Conservation (phyloP, 345 rosid species). For the Orychophragmus violaceus region DNA sequence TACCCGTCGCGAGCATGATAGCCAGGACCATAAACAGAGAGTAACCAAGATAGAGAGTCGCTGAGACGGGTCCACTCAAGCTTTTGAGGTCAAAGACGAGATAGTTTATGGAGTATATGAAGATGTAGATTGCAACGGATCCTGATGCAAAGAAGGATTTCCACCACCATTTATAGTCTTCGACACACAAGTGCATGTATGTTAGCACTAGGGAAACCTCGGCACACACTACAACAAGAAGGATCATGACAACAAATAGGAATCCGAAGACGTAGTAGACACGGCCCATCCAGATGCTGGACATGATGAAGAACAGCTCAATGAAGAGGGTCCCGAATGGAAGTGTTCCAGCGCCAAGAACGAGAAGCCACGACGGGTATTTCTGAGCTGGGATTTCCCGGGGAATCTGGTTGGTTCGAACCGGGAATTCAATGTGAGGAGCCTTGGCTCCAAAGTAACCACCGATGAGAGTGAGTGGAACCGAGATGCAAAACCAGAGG, state of each 20-base stretch:
- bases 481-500: slow-evolving; percentile 52
- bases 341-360: slow-evolving; percentile 71
- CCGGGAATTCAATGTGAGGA: slow-evolving; percentile 63
- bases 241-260: slow-evolving; percentile 52
- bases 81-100: slow-evolving; percentile 58
- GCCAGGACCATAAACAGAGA: slow-evolving; percentile 66
- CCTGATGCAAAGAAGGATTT: slow-evolving; percentile 74
- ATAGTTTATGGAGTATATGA: slow-evolving; percentile 59
- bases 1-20: slow-evolving; percentile 66
- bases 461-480: slow-evolving; percentile 63
- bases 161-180: slow-evolving; percentile 85
- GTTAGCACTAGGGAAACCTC: slow-evolving; percentile 67
- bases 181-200: slow-evolving; percentile 73
- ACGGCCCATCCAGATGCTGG: slow-evolving; percentile 76
- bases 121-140: slow-evolving; percentile 64
- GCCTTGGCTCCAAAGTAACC: slow-evolving; percentile 65
- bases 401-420: slow-evolving; percentile 72
- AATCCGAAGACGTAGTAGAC: slow-evolving; percentile 68
- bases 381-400: slow-evolving; percentile 68
- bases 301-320: slow-evolving; percentile 77
- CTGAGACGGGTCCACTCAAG: slow-evolving; percentile 66
- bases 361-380: slow-evolving; percentile 72
- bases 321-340: slow-evolving; percentile 74
- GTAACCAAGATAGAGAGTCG: slow-evolving; percentile 60
- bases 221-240: slow-evolving; percentile 65